Percentiles rank a stretch among this genome's conserved stretches.
Evolutionary conservation across 441 rosid species (phyloP).

Genomic region (Eutrema salsugineum): DNA sequence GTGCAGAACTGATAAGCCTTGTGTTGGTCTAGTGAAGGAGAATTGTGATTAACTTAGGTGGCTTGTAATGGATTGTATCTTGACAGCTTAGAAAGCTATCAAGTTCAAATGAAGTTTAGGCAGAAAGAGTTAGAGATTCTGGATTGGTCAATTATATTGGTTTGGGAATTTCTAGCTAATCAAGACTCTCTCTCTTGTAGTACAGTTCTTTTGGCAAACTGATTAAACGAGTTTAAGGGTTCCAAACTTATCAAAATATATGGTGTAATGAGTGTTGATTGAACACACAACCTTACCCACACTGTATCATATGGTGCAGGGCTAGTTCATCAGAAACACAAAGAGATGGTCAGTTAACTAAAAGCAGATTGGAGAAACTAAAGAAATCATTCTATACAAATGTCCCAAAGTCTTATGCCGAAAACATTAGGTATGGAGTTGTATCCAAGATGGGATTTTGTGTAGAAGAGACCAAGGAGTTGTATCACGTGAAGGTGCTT

Average conservation of each 20-base stretch:
- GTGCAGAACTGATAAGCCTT: neutral
- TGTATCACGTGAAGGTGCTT: constrained; percentile 62
- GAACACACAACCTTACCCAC: neutral
- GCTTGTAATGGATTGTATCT: neutral
- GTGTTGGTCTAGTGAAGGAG: neutral
- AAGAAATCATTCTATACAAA: constrained; percentile 44
- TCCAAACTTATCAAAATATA: too few species aligned
- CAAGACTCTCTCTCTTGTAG: neutral
- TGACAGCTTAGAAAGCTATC: neutral
- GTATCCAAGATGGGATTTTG: constrained; percentile 42
- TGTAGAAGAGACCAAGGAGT: constrained; percentile 46
- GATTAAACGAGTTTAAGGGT: neutral
- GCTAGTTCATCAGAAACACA: constrained; percentile 31
- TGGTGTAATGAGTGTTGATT: neutral
- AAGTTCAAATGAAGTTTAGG: neutral
- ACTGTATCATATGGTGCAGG: constrained; percentile 11
- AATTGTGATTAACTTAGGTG: neutral
- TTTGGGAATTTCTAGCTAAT: neutral
- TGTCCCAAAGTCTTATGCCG: constrained; percentile 44
- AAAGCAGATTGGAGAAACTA: constrained; percentile 30
- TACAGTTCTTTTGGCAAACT: too few species aligned
- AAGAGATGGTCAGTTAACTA: constrained; percentile 18
- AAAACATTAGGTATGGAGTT: constrained; percentile 32
- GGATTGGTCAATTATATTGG: neutral
- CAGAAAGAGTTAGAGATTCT: neutral